Evolutionary conservation across 768 basidiomycete species (phyloP).

Genomic region (Agrocybe pediades): DNA sequence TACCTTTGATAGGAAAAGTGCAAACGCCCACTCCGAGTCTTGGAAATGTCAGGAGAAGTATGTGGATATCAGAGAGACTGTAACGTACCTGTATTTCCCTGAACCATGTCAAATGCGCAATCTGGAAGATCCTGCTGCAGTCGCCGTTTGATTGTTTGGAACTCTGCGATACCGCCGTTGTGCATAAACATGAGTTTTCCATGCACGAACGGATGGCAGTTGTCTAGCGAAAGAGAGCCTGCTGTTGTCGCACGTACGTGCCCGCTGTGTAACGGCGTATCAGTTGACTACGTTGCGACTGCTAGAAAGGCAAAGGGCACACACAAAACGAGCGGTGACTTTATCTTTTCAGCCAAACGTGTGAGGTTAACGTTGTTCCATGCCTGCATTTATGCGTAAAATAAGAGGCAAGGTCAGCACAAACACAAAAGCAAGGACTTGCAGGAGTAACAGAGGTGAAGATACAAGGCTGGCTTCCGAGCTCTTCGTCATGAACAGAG

Average conservation of each 20-base stretch:
- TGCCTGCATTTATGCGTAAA: conserved; percentile 52
- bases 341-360: conserved; percentile 96
- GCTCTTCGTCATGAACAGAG: conserved; percentile 77
- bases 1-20: conserved; percentile 84
- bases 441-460: conserved; percentile 96
- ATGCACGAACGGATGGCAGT: conserved; percentile 93
- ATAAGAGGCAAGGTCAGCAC: not conserved
- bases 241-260: conserved; percentile 95
- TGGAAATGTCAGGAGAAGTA: not conserved
- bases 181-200: conserved; percentile 99
- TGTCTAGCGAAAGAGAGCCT: conserved; percentile 88
- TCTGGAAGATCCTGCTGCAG: conserved; percentile 80
- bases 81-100: conserved; percentile 84
- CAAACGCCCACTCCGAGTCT: conserved; percentile 99
- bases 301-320: conserved; percentile 23
- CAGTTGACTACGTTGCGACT: not conserved
- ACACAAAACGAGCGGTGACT: conserved; percentile 93
- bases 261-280: conserved; percentile 43
- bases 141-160: conserved; percentile 75
- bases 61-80: not conserved
- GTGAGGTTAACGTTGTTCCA: conserved; percentile 96
- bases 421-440: conserved; percentile 22
- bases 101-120: conserved; percentile 81
- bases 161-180: conserved; percentile 92
- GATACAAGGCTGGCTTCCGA: conserved; percentile 88